phyloP scores from a whole-genome alignment of 2,329 filamentous ascomycete species.

The Xylogone sp. region DNA sequence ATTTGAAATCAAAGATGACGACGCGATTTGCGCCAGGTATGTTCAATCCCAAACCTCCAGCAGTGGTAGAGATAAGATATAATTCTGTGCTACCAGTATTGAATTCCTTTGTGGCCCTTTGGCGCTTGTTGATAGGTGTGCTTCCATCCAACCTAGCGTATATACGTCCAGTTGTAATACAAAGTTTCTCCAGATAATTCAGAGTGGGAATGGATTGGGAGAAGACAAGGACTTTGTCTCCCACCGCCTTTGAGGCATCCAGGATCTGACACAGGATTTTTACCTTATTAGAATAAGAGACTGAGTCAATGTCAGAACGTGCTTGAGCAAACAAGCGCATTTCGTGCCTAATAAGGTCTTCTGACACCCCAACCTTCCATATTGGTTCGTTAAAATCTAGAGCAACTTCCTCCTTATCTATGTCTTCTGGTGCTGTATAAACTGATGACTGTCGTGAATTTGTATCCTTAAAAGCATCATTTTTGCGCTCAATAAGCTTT shows the following conservation, averaged over 20 bases:
- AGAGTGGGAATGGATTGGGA: slow-evolving; percentile 69
- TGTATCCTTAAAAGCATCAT: slow-evolving; percentile 17
- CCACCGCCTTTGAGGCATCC: slow-evolving; percentile 52
- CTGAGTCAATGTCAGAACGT: slow-evolving; percentile 31
- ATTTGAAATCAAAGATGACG: slow-evolving; percentile 79
- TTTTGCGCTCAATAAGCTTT: slow-evolving; percentile 40
- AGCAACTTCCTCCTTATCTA: slow-evolving; percentile 13
- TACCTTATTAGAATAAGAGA: slow-evolving; percentile 64
- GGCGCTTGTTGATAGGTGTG: slow-evolving; percentile 53
- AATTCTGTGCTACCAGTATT: slow-evolving; percentile 55
- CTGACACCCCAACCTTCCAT: slow-evolving; percentile 23
- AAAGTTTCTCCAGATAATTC: slow-evolving; percentile 60
- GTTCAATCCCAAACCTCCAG: slow-evolving; percentile 81
- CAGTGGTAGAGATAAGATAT: slow-evolving; percentile 78
- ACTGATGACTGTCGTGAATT: background rate
- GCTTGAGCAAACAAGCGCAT: slow-evolving; percentile 33
- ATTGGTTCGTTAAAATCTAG: slow-evolving; percentile 18
- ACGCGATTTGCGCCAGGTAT: slow-evolving; percentile 81
- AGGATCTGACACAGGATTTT: slow-evolving; percentile 66
- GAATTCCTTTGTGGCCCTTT: slow-evolving; percentile 64
- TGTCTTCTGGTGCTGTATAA: slow-evolving; percentile 1
- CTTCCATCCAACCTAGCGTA: slow-evolving; percentile 64
- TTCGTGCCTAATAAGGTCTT: slow-evolving; percentile 26
- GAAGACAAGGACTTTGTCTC: slow-evolving; percentile 80
- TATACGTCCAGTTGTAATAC: slow-evolving; percentile 45